phyloP scores from a whole-genome alignment of 805 yeast species.

The Schizosaccharomyces lindneri region DNA sequence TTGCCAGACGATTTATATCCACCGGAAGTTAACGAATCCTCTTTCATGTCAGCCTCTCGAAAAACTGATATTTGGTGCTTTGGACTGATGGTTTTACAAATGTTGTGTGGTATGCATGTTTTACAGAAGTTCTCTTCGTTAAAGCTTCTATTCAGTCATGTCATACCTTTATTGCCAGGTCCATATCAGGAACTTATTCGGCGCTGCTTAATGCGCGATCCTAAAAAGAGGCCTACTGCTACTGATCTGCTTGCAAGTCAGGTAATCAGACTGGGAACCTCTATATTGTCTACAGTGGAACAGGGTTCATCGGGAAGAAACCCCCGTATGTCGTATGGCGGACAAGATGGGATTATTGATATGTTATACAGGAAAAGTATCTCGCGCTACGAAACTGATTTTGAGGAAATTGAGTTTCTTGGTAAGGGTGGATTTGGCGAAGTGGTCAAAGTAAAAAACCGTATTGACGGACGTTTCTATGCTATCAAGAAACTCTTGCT shows the following conservation, averaged over 20 bases:
- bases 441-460: slow-evolving; percentile 86
- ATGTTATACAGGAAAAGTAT: slow-evolving; percentile 5
- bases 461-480: slow-evolving; percentile 80
- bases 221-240: slow-evolving; percentile 56
- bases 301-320: not conserved
- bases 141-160: not conserved
- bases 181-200: slow-evolving; percentile 41
- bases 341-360: not conserved
- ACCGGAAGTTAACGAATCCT: slow-evolving; percentile 34
- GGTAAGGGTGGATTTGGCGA: slow-evolving; percentile 97
- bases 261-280: slow-evolving; percentile 28
- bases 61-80: slow-evolving; percentile 87
- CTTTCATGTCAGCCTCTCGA: slow-evolving; percentile 24
- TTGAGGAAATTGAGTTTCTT: slow-evolving; percentile 73
- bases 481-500: slow-evolving; percentile 69
- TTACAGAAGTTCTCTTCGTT: slow-evolving; percentile 13
- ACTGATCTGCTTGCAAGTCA: slow-evolving; percentile 63
- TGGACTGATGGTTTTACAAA: slow-evolving; percentile 51
- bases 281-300: not conserved
- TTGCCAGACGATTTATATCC: slow-evolving; percentile 34
- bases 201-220: slow-evolving; percentile 36
- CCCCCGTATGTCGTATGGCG: not conserved
- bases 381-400: slow-evolving; percentile 74
- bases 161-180: slow-evolving; percentile 19
- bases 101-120: slow-evolving; percentile 35